Conservation (phyloP, 75 land plant species). For the Pinus albicaulis region DNA sequence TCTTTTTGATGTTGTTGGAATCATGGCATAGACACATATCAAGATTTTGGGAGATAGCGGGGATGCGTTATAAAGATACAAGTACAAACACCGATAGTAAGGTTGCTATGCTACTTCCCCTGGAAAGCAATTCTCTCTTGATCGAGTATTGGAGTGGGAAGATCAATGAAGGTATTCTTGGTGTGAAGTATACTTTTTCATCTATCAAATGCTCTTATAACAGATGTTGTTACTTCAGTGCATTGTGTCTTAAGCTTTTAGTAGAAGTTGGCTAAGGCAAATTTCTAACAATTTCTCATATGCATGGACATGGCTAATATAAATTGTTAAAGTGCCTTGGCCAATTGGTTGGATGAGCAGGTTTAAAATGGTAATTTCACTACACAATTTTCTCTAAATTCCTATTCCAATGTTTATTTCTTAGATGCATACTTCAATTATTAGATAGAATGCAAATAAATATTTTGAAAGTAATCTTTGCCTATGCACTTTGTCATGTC, state of each 20-base stretch:
- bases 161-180: slow-evolving; percentile 53
- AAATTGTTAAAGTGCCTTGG: slow-evolving; percentile 29
- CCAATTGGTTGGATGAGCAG: slow-evolving; percentile 43
- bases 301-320: neutral
- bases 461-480: neutral
- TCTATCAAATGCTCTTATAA: neutral
- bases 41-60: slow-evolving; percentile 74
- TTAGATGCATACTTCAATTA: neutral
- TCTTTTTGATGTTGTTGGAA: neutral
- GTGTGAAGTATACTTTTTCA: slow-evolving; percentile 6
- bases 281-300: slow-evolving; percentile 2
- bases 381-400: neutral
- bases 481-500: neutral
- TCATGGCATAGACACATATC: slow-evolving; percentile 50
- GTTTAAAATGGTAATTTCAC: slow-evolving; percentile 46
- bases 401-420: neutral
- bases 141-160: slow-evolving; percentile 67
- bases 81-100: slow-evolving; percentile 37
- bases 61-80: slow-evolving; percentile 58
- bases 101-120: slow-evolving; percentile 28
- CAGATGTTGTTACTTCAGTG: slow-evolving; percentile 4
- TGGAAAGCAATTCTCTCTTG: slow-evolving; percentile 13
- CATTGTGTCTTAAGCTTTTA: neutral
- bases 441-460: neutral
- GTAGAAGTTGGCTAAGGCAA: neutral